A percentile compares a stretch with the other conserved stretches of the same genome.
Conservation (phyloP, 768 basidiomycete genomes). For the Russula ochroleuca region DNA sequence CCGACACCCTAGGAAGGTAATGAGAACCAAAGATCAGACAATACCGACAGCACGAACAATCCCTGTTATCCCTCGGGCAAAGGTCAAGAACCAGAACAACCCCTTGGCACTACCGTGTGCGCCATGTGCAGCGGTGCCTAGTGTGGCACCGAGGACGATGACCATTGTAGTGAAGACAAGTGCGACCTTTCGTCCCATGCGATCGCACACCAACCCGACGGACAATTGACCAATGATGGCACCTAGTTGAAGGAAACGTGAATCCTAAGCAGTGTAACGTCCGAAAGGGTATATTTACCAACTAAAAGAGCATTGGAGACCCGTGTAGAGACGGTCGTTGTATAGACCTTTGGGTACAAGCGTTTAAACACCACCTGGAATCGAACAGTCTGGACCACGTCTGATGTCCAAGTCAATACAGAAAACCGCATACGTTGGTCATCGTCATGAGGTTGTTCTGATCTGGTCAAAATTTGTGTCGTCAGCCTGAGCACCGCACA, state of each 20-base stretch:
- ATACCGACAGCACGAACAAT: conserved; percentile 41
- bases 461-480: conserved; percentile 37
- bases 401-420: not conserved
- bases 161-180: conserved; percentile 62
- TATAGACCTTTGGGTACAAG: conserved; percentile 62
- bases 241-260: conserved; percentile 37
- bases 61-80: conserved; percentile 68
- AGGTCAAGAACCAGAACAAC: conserved; percentile 70
- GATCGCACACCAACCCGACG: conserved; percentile 69
- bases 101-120: conserved; percentile 50
- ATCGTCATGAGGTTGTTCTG: conserved; percentile 71
- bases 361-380: conserved; percentile 58
- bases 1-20: conserved; percentile 53
- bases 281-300: conserved; percentile 40
- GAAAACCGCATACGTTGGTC: conserved; percentile 46
- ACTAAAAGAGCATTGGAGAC: conserved; percentile 69
- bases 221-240: conserved; percentile 57
- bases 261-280: conserved; percentile 4
- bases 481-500: not conserved
- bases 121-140: conserved; percentile 66
- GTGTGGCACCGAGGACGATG: conserved; percentile 64
- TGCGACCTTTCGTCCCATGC: conserved; percentile 70
- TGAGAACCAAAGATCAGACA: conserved; percentile 6
- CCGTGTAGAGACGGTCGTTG: conserved; percentile 55
- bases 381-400: conserved; percentile 17